Conservation (phyloP, 2,329 filamentous ascomycete genomes). For the Bertia moriformis region DNA sequence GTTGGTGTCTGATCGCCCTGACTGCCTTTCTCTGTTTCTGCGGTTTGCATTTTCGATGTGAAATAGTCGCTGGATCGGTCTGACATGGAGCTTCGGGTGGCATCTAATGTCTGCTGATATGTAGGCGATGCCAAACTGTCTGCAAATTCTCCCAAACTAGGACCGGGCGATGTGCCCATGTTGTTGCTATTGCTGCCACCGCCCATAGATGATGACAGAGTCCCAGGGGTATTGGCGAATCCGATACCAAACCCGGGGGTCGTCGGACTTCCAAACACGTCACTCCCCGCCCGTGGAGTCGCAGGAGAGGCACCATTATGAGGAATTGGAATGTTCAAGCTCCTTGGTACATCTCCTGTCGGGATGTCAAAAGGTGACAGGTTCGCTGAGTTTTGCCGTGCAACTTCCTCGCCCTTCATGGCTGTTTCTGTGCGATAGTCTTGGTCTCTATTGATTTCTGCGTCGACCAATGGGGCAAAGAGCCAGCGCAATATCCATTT, state of each 20-base stretch:
- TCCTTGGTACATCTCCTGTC: conserved; percentile 6
- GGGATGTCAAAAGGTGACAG: conserved; percentile 3
- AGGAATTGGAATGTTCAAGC: conserved; percentile 14
- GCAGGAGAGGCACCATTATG: conserved; percentile 26
- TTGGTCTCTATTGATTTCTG: conserved; percentile 75
- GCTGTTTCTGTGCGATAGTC: conserved; percentile 42
- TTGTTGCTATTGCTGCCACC: conserved; percentile 26
- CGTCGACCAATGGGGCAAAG: conserved; percentile 76
- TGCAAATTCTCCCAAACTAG: background rate
- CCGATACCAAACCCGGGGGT: conserved; percentile 71
- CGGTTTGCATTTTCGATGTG: conserved; percentile 23
- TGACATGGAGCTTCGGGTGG: conserved; percentile 38
- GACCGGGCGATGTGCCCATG: conserved; percentile 29
- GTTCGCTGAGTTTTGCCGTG: conserved; percentile 37
- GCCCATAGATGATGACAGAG: conserved; percentile 2
- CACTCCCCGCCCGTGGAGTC: conserved; percentile 30
- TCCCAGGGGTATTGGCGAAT: conserved; percentile 37
- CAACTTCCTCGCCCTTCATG: conserved; percentile 51
- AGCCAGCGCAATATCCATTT: conserved; percentile 93
- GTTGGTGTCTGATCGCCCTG: conserved; percentile 10
- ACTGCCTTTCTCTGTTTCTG: conserved; percentile 4
- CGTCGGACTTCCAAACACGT: conserved; percentile 40
- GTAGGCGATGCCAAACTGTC: background rate
- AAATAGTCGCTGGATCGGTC: conserved; percentile 65
- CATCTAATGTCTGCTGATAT: too few relatives aligned